Base-by-base conservation (phyloP, 2,329 filamentous ascomycete genomes). In the Venturiaceae sp. region DNA sequence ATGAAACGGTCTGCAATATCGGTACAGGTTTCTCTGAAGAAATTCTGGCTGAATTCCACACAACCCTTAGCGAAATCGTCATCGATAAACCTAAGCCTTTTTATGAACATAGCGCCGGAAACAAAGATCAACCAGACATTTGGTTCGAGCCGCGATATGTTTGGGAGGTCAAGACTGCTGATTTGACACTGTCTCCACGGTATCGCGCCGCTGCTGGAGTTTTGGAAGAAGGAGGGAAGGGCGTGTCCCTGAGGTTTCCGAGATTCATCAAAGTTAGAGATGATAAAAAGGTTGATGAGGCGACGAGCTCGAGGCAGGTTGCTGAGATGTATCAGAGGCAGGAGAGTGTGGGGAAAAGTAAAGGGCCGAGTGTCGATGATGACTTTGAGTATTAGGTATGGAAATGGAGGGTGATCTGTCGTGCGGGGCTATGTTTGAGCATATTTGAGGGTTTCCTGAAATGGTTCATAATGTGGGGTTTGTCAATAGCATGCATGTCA, bases 351-450 rank as follows among this genome's bases (percentile, higher is more conserved):
- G 77, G 83, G 13, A 95, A 94, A 79, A 90, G 78, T 59, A 95
- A 95, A 76, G 88, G 87, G 0, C 89, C 90, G 3, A 80, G 86
- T 53, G 92, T 92, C 58, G 94, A 99, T 77, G 92, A 97, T 75
- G 92, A 97, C 72, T 99, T 96, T 74, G 94, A 99, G 78, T 99
- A 99, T 75, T 99, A n/a, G n/a, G n/a, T n/a, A n/a, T n/a, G n/a
- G n/a, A n/a, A n/a, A n/a, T n/a, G n/a, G n/a, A n/a, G n/a, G n/a
- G n/a, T n/a, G n/a, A n/a, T n/a, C n/a, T n/a, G n/a, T n/a, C n/a
- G n/a, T n/a, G n/a, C n/a, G n/a, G n/a, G n/a, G n/a, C n/a, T n/a
- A n/a, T n/a, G n/a, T n/a, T n/a, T n/a, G n/a, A n/a, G n/a, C n/a
- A n/a, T n/a, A n/a, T n/a, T n/a, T n/a, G n/a, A n/a, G n/a, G n/a